Evolutionary conservation across 192 early-diverging fungal species (phyloP).

Genomic region (Geranomyces variabilis): DNA sequence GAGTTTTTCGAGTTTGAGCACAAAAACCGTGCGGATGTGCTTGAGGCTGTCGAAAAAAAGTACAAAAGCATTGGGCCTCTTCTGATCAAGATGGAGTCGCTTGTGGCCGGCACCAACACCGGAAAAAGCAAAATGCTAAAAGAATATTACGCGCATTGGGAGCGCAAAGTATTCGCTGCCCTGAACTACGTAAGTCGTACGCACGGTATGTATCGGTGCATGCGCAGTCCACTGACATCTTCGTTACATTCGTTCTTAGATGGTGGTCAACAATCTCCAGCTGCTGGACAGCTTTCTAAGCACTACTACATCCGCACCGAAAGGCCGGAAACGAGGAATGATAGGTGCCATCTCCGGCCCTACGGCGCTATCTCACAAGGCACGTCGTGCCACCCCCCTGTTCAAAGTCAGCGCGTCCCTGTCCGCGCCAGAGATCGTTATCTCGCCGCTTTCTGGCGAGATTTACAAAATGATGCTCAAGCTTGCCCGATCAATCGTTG

Average conservation of each 20-base stretch:
- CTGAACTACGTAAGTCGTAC: slow-evolving; percentile 52
- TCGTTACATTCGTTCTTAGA: slow-evolving; percentile 33
- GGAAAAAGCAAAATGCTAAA: slow-evolving; percentile 61
- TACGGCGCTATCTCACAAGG: slow-evolving; percentile 16
- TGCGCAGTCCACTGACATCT: background rate
- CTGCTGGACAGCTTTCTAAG: slow-evolving; percentile 48
- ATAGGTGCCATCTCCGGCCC: background rate
- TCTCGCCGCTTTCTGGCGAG: slow-evolving; percentile 57
- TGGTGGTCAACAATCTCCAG: slow-evolving; percentile 61
- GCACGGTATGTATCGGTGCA: background rate
- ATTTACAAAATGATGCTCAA: slow-evolving; percentile 69
- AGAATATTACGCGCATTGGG: slow-evolving; percentile 67
- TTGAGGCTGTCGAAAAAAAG: slow-evolving; percentile 57
- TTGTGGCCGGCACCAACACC: slow-evolving; percentile 66
- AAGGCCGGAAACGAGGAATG: slow-evolving; percentile 10
- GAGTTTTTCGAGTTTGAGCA: slow-evolving; percentile 67
- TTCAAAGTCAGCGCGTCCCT: slow-evolving; percentile 62
- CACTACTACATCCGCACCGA: background rate
- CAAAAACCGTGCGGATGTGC: slow-evolving; percentile 47
- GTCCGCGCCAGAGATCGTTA: slow-evolving; percentile 64
- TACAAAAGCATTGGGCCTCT: slow-evolving; percentile 64
- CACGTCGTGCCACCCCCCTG: slow-evolving; percentile 44
- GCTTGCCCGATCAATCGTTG: slow-evolving; percentile 58
- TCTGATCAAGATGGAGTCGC: slow-evolving; percentile 65
- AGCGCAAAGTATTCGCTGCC: slow-evolving; percentile 51